A percentile compares a stretch with the other conserved stretches of the same genome.
Conservation (phyloP, 2,329 filamentous ascomycete species). For the Bipolaris zeicola region DNA sequence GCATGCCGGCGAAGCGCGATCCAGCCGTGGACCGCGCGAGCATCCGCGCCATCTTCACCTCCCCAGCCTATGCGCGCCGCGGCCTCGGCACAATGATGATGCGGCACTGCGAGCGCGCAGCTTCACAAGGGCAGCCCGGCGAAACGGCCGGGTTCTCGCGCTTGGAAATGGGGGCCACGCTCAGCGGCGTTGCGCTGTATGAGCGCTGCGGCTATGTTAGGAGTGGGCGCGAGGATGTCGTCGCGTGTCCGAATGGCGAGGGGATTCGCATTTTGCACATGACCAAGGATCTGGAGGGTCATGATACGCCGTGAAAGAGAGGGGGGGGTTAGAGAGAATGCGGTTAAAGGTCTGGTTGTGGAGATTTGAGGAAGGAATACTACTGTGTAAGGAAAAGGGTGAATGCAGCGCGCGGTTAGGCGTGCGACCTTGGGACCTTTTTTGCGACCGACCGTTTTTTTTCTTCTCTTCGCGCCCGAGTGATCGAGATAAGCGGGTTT, state of each 20-base stretch:
- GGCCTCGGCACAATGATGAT: constrained; percentile 48
- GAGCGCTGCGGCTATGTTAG: constrained; percentile 43
- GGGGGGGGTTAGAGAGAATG: too few relatives aligned
- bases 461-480: background rate
- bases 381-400: too few relatives aligned
- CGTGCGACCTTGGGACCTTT: too few relatives aligned
- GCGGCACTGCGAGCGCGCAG: constrained; percentile 42
- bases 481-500: background rate
- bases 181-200: constrained; percentile 43
- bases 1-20: constrained; percentile 40
- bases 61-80: constrained; percentile 34
- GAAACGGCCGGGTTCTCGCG: constrained; percentile 32
- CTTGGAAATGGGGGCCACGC: constrained; percentile 46
- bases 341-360: too few relatives aligned
- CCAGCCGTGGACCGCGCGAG: constrained; percentile 37
- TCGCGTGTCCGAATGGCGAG: constrained; percentile 44
- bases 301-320: too few relatives aligned
- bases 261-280: constrained; percentile 43
- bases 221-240: constrained; percentile 42
- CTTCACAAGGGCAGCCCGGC: constrained; percentile 21
- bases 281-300: constrained; percentile 31
- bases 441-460: background rate
- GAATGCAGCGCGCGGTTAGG: too few relatives aligned
- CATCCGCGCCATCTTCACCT: constrained; percentile 46
- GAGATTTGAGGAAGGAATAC: too few relatives aligned